Evolutionary conservation across 139 green algal species (phyloP).

Genomic region (Mesotaenium endlicherianum): DNA sequence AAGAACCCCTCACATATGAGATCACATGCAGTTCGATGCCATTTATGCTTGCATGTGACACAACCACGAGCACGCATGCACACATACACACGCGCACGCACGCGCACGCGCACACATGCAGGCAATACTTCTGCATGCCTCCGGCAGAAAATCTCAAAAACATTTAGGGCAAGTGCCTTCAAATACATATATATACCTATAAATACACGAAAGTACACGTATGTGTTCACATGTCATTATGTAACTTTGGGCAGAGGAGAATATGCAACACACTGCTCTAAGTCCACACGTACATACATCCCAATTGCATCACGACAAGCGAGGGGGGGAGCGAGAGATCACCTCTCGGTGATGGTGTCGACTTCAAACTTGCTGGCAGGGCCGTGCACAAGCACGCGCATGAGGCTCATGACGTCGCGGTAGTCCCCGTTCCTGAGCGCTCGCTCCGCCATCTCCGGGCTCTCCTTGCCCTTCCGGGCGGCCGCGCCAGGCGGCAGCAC

Average conservation of each 20-base stretch:
- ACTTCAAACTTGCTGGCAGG: slow-evolving; percentile 4
- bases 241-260: background rate
- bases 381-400: slow-evolving; percentile 20
- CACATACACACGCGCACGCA: background rate
- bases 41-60: background rate
- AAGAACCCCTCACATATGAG: background rate
- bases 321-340: background rate
- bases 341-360: slow-evolving; percentile 14
- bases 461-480: background rate
- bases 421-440: slow-evolving; percentile 13
- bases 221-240: background rate
- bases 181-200: background rate
- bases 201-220: background rate
- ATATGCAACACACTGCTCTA: too few species aligned
- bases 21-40: background rate
- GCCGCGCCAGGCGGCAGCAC: background rate
- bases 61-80: background rate
- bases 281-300: too few species aligned
- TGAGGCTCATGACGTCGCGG: slow-evolving; percentile 33
- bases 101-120: background rate
- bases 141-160: background rate
- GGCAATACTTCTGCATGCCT: background rate
- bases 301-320: background rate
- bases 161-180: background rate
- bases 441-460: background rate